Evolutionary conservation across 2,329 filamentous ascomycete species (phyloP), one percentile per base, ranked within the genome.

Genomic region (Ophiocordyceps australis): DNA sequence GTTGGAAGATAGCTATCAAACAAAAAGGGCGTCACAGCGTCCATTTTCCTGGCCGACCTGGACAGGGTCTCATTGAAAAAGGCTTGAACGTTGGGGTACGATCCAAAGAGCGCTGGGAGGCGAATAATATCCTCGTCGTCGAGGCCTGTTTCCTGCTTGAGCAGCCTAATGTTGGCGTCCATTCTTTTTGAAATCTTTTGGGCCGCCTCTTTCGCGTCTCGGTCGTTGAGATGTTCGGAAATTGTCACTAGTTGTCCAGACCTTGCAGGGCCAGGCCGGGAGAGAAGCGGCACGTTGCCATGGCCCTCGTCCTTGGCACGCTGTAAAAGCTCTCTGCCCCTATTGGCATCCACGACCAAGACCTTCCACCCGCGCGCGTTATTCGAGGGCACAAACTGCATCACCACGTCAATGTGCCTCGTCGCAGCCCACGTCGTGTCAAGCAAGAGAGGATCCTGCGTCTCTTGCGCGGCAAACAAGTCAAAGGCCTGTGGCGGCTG

Each of bases 371-470:
- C 40, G 8, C 37, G 35, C 4, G 27, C 21, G n/a, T 32, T 41
- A 5, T 39, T 30, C n/a, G 25, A 33, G 1, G 41, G 39, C 3
- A 43, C 24, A 13, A 44, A 42, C 19, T 44, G 42, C 2, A 43
- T 22, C 12, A 41, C 34, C 25, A 42, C 37, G 24, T 43, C 41
- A 3, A 39, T 28, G 20, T 45, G 41, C 9, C 35, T 33, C 9
- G 42, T 29, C 3, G 11, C 14, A 5, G 43, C 32, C 41, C 40
- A 45, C 0, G 24, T 29, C 5, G 32, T 32, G 27, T 43, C 48
- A 1, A 54, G 34, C 2, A 46, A 18, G 9, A 55, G 32, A 0
- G 50, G 46, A 7, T 38, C 30, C 29, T 55, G 49, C 3, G 41
- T 25, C n/a, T 39, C 42, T 25, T 55, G 50, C 3, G 41, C 42